Base-by-base conservation (phyloP, 2,329 filamentous ascomycete species). In the Fusarium clavum region DNA sequence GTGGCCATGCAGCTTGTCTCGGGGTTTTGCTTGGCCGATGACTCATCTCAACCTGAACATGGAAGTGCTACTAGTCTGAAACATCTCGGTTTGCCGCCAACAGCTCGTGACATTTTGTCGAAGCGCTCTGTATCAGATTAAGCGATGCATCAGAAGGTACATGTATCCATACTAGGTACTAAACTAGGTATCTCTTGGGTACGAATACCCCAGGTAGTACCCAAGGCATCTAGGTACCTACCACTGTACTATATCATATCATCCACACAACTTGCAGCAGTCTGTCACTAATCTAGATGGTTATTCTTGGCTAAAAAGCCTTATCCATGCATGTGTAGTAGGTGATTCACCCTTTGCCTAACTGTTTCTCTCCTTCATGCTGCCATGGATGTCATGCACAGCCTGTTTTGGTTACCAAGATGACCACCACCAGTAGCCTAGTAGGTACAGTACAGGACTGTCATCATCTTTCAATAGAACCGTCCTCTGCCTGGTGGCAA, bases 11-110 rank as follows among this genome's bases (percentile, higher is more conserved):
- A 51, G 22, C 30, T 32, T 16, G 32, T 47, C 38, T 52, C 30
- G 20, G n/a, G 22, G 46, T 34, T 25, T 40, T 64, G 47, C 47
- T 66, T 74, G 57, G 70, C 64, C 67, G 67, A n/a, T 74, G 72
- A 74, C 72, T 74, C 72, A 74, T 73, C 72, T 74, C 72, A 74
- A 60, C 38, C 13, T 18, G 41, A 63, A n/a, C 40, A 38, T n/a
- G 34, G 18, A 38, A 11, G 18, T 38, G 34, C 34, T 38, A 38
- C 8, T 34, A 43, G 49, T 24, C 24, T 52, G 49, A 52, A 34
- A 52, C 32, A 25, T 43, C n/a, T 38, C 18, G 34, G 16, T n/a
- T 38, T 38, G 10, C 34, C 34, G 51, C 13, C 43, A 32, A 41
- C 25, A 57, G 13, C 30, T 53, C 24, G 38, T 66, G 61, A 44